phyloP scores from a whole-genome alignment of 768 basidiomycete genomes.

The Lactarius evosmus region DNA sequence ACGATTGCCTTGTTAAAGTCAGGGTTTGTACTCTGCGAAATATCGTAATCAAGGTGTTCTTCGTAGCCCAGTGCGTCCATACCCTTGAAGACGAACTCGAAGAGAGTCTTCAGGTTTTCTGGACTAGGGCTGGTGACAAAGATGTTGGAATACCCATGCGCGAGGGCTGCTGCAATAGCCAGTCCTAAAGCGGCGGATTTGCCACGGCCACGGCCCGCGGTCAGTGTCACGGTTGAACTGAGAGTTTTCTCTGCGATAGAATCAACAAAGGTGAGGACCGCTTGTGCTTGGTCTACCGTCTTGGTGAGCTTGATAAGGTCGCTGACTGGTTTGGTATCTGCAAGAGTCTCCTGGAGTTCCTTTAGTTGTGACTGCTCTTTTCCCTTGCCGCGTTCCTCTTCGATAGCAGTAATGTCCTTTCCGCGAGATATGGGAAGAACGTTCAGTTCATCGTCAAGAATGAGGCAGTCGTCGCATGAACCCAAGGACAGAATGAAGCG shows the following conservation, averaged over 20 bases:
- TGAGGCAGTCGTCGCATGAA: slow-evolving; percentile 86
- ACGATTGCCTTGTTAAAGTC: slow-evolving; percentile 96
- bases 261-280: slow-evolving; percentile 91
- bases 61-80: slow-evolving; percentile 93
- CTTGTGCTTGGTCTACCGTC: slow-evolving; percentile 93
- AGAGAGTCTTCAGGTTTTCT: slow-evolving; percentile 96
- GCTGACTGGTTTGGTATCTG: slow-evolving; percentile 82
- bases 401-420: slow-evolving; percentile 80
- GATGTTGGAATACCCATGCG: slow-evolving; percentile 94
- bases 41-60: slow-evolving; percentile 97
- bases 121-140: slow-evolving; percentile 98
- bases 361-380: slow-evolving; percentile 63
- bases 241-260: slow-evolving; percentile 91
- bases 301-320: slow-evolving; percentile 87
- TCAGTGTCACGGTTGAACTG: slow-evolving; percentile 91
- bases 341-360: slow-evolving; percentile 72
- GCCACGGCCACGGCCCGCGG: slow-evolving; percentile 91
- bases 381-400: slow-evolving; percentile 47
- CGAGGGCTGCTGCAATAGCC: slow-evolving; percentile 88
- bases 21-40: slow-evolving; percentile 90
- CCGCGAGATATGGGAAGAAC: slow-evolving; percentile 94
- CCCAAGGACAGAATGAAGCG: slow-evolving; percentile 97
- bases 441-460: slow-evolving; percentile 97
- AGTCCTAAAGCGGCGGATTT: slow-evolving; percentile 97
- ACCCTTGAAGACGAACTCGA: slow-evolving; percentile 97